Evolutionary conservation across 768 basidiomycete species (phyloP).

Genomic region (Neoboletus magnificus): DNA sequence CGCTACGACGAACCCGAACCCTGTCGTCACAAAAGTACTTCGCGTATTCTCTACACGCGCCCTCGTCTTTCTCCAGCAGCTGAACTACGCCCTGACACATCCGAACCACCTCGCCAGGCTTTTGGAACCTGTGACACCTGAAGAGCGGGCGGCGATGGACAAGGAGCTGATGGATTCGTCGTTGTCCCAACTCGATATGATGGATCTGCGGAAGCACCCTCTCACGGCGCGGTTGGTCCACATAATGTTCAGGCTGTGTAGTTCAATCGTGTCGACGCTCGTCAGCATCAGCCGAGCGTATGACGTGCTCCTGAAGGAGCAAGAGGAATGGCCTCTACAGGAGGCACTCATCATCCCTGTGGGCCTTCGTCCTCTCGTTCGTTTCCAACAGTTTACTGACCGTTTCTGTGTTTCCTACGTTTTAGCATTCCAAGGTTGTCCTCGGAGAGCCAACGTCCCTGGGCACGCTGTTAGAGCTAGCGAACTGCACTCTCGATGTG

Average conservation of each 20-base stretch:
- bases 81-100: slow-evolving; percentile 89
- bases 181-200: slow-evolving; percentile 40
- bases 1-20: slow-evolving; percentile 22
- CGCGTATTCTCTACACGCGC: slow-evolving; percentile 66
- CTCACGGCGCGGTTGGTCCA: slow-evolving; percentile 70
- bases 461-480: slow-evolving; percentile 85
- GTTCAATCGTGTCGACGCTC: slow-evolving; percentile 67
- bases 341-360: slow-evolving; percentile 74
- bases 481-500: slow-evolving; percentile 71
- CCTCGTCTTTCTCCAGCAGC: slow-evolving; percentile 73
- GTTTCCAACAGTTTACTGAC: not conserved
- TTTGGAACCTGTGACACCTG: slow-evolving; percentile 73
- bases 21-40: slow-evolving; percentile 61
- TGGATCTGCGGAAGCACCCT: slow-evolving; percentile 68
- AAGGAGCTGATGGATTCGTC: slow-evolving; percentile 45
- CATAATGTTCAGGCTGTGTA: slow-evolving; percentile 65
- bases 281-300: slow-evolving; percentile 70
- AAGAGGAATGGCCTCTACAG: slow-evolving; percentile 69
- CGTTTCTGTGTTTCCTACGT: not conserved
- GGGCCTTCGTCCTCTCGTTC: slow-evolving; percentile 26
- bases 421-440: slow-evolving; percentile 81
- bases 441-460: slow-evolving; percentile 79
- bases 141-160: slow-evolving; percentile 69
- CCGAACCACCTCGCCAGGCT: slow-evolving; percentile 83
- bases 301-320: slow-evolving; percentile 55